phyloP scores from a whole-genome alignment of 805 yeast species.

The Cyberlindnera petersonii region DNA sequence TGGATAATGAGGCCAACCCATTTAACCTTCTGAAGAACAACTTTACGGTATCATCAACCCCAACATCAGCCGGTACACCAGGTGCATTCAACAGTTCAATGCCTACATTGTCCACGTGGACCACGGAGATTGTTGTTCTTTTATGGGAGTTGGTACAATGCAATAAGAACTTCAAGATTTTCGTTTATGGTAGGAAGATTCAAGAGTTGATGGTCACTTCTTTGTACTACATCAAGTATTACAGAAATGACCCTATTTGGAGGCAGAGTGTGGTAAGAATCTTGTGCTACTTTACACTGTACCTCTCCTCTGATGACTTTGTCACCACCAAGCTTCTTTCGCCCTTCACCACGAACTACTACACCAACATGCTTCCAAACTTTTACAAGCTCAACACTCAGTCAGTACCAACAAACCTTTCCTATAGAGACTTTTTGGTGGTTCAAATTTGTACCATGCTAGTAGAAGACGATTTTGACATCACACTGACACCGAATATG shows the following conservation, averaged over 20 bases:
- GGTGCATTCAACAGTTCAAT: conserved; percentile 26
- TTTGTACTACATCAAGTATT: conserved; percentile 53
- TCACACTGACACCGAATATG: conserved; percentile 41
- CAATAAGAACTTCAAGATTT: conserved; percentile 51
- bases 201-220: conserved; percentile 52
- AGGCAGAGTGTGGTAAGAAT: conserved; percentile 43
- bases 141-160: conserved; percentile 77
- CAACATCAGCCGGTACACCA: conserved; percentile 10
- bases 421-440: conserved; percentile 62
- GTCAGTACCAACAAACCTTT: conserved; percentile 35
- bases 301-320: conserved; percentile 39
- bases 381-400: conserved; percentile 40
- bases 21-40: conserved; percentile 27
- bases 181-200: conserved; percentile 43
- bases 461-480: conserved; percentile 31
- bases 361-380: conserved; percentile 48
- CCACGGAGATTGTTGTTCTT: conserved; percentile 55
- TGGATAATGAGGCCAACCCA: conserved; percentile 37
- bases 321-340: conserved; percentile 39
- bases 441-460: conserved; percentile 47
- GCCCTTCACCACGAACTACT: conserved; percentile 41
- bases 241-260: conserved; percentile 36
- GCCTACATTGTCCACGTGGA: conserved; percentile 44
- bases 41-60: conserved; percentile 13
- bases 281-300: conserved; percentile 48